These are phyloP conservation scores for Aegle marmelos DNA, from an alignment of 345 rosid species.

Conservation along the genomic window DNA sequence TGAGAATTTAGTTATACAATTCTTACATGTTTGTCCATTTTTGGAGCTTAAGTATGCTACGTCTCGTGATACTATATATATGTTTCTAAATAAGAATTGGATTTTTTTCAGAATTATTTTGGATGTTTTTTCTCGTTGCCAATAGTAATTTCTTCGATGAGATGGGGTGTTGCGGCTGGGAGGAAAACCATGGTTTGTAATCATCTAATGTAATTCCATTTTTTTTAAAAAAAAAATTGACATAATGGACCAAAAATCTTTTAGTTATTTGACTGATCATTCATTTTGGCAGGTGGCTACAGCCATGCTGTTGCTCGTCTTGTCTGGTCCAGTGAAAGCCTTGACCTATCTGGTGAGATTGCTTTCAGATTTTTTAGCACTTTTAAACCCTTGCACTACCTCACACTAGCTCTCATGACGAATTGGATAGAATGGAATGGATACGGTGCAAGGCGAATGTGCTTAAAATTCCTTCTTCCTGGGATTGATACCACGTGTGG, in stretches of 20 bases:
- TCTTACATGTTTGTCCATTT: neutral
- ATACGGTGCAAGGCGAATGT: neutral
- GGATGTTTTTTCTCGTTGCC: constrained; percentile 95
- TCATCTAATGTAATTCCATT: neutral
- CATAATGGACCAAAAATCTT: neutral
- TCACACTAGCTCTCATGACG: neutral
- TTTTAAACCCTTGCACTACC: neutral
- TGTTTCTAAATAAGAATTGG: neutral
- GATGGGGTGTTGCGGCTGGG: constrained; percentile 91
- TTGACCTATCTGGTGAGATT: constrained; percentile 75
- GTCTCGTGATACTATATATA: no score
- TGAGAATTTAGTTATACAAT: neutral
- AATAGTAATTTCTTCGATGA: constrained; percentile 75
- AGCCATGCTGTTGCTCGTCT: constrained; percentile 71
- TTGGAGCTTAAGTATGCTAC: no score
- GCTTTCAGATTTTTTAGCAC: neutral
- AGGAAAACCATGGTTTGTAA: constrained; percentile 85
- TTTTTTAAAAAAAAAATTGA: neutral
- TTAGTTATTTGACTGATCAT: constrained; percentile 11
- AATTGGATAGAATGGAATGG: neutral
- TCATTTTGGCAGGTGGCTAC: constrained; percentile 72
- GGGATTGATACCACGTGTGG: neutral
- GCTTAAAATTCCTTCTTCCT: neutral
- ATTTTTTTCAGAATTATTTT: constrained; percentile 72
- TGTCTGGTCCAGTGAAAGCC: constrained; percentile 92